Base-by-base conservation (phyloP, 805 yeast genomes). In the Kodamaea laetipori region DNA sequence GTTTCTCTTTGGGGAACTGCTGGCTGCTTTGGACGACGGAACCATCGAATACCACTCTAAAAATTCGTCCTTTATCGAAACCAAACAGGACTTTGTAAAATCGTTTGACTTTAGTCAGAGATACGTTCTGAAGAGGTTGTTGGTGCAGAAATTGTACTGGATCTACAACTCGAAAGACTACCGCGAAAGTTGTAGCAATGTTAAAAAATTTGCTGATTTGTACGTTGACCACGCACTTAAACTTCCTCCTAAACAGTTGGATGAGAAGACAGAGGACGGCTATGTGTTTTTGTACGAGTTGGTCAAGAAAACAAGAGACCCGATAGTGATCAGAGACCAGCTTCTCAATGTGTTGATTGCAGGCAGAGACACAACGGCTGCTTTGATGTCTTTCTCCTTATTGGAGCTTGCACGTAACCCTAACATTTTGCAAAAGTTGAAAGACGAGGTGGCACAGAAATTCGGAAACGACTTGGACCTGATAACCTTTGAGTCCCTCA, bases 361-460 rank as follows among this genome's bases (percentile, higher is more conserved):
- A 11, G 80, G 79, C 21, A 64, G 81, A 50, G 80, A 76, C 53
- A 76, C 81, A 32, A 76, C 81, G 6, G 79, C 80, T 8, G 69
- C 73, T 4, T 58, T 73, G 28, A 64, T 76, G 44, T 64, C 76
- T n/a, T 72, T 66, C 54, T 54, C 68, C 13, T 56, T 74, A 26
- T 71, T 61, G 51, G 72, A 72, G 52, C 61, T 76, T 38, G 69
- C 75, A 6, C 60, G 72, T 39, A 57, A 72, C 50, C 73, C 73
- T 4, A 54, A 54, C 1, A 53, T 66, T 6, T 69, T 63, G 54
- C 40, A 50, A 10, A 60, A 58, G 41, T 63, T 76, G 41, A 67
- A 75, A 38, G 54, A 52, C 25, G 67, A 61, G 32, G 60, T 76
- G 4, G 47, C 52, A 17, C 51, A 42, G 17, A 50, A 49, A 1